Percentiles rank a stretch among this genome's conserved stretches.
phyloP scores from a whole-genome alignment of 2,329 filamentous ascomycete species.

The Phaeophleospora eucalypticola region DNA sequence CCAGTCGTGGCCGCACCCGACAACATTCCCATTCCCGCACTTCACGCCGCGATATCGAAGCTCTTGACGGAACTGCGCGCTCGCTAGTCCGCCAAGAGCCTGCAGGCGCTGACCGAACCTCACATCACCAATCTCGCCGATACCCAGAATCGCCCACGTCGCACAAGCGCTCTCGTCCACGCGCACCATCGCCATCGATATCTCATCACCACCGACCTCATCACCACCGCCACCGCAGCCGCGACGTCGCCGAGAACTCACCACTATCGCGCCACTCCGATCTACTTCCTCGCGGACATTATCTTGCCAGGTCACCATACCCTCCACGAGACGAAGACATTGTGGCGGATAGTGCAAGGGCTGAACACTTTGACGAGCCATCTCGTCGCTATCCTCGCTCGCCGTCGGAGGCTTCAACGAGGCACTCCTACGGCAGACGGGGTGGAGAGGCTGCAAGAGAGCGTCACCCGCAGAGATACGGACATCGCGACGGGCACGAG shows the following conservation, averaged over 20 bases:
- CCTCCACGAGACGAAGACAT: conserved; percentile 19
- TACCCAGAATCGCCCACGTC: conserved; percentile 17
- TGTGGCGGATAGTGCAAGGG: conserved; percentile 17
- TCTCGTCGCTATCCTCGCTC: conserved; percentile 38
- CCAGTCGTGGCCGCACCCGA: neutral
- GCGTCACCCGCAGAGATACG: conserved; percentile 32
- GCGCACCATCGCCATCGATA: conserved; percentile 17
- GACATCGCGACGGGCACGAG: too few species aligned
- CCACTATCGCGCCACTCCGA: conserved; percentile 29
- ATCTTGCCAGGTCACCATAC: conserved; percentile 33
- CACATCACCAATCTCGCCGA: conserved; percentile 9
- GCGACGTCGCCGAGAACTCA: conserved; percentile 20
- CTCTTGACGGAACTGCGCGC: neutral
- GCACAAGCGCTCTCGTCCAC: conserved; percentile 23
- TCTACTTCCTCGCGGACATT: conserved; percentile 28
- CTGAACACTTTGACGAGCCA: conserved; percentile 33
- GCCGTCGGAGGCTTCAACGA: conserved; percentile 36
- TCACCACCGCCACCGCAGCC: conserved; percentile 12
- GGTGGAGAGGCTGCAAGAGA: conserved; percentile 20
- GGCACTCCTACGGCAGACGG: too few species aligned
- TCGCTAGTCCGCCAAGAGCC: neutral
- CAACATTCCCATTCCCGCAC: conserved; percentile 1
- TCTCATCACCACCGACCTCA: conserved; percentile 13
- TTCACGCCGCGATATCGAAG: neutral
- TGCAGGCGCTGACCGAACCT: neutral